These are phyloP conservation scores for Geosmithia morbida DNA, from an alignment of 2,329 filamentous ascomycete species.

Conservation along the genomic window DNA sequence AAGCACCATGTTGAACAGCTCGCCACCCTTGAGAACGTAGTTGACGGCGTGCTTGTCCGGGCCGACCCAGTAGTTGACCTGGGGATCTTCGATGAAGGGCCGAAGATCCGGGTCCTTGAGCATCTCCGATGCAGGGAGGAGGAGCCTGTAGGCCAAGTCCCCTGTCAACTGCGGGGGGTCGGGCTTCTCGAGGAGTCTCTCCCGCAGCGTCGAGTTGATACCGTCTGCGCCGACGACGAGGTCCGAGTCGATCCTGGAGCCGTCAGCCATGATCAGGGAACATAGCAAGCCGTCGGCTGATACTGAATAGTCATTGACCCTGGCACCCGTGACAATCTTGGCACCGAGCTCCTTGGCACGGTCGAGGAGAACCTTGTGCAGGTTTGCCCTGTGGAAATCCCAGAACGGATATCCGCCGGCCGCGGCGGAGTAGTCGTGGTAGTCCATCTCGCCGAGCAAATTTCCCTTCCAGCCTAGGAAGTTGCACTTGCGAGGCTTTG, in stretches of 20 bases:
- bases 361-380: slow-evolving; percentile 25
- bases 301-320: slow-evolving; percentile 1
- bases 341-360: slow-evolving; percentile 24
- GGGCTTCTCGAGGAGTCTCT: slow-evolving; percentile 24
- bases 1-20: slow-evolving; percentile 30
- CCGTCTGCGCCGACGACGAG: slow-evolving; percentile 34
- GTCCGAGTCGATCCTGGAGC: slow-evolving; percentile 20
- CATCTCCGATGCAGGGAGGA: slow-evolving; percentile 27
- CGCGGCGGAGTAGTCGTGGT: slow-evolving; percentile 7
- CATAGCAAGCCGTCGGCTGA: slow-evolving; percentile 4
- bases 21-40: slow-evolving; percentile 27
- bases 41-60: slow-evolving; percentile 33
- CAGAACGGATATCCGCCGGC: slow-evolving; percentile 20
- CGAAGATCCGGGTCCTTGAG: slow-evolving; percentile 30
- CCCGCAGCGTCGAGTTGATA: slow-evolving; percentile 15
- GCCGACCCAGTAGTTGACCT: slow-evolving; percentile 39
- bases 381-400: slow-evolving; percentile 34
- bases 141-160: slow-evolving; percentile 39
- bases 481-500: slow-evolving; percentile 10
- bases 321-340: slow-evolving; percentile 11
- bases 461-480: slow-evolving; percentile 12
- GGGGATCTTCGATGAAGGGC: slow-evolving; percentile 26
- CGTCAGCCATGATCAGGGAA: slow-evolving; percentile 13
- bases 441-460: slow-evolving; percentile 9
- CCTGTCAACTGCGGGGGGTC: slow-evolving; percentile 35